Percentiles rank a stretch among this genome's conserved stretches.
Evolutionary conservation across 2,329 filamentous ascomycete genomes (phyloP).

Genomic region (Gnomoniopsis smithogilvyi): DNA sequence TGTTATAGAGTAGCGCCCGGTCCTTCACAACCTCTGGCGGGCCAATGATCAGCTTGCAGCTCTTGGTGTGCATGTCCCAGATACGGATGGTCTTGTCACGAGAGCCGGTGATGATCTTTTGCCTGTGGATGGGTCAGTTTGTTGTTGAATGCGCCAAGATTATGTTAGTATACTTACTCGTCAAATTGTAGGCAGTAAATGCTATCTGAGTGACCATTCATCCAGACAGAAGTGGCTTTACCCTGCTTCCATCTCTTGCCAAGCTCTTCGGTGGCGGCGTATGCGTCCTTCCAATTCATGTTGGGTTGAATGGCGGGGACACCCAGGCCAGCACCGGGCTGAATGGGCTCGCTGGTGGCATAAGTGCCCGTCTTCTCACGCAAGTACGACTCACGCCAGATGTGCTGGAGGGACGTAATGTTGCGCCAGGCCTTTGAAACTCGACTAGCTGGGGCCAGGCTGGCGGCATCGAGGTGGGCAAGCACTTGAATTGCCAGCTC

Average conservation of each 20-base stretch:
- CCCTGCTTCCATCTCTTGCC: constrained; percentile 77
- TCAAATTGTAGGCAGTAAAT: constrained; percentile 99
- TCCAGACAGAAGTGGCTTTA: constrained; percentile 77
- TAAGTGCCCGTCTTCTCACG: constrained; percentile 59
- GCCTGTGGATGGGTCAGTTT: constrained; percentile 40
- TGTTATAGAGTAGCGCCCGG: constrained; percentile 47
- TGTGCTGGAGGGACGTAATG: constrained; percentile 49
- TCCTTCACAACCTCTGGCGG: constrained; percentile 63
- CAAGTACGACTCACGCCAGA: constrained; percentile 63
- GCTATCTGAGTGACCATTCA: constrained; percentile 91
- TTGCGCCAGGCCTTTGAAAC: constrained; percentile 51
- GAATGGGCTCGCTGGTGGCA: constrained; percentile 52
- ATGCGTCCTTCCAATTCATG: constrained; percentile 85
- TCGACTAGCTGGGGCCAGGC: constrained; percentile 44
- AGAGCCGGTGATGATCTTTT: constrained; percentile 95
- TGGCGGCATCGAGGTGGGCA: constrained; percentile 50
- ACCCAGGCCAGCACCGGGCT: constrained; percentile 54
- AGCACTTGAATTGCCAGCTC: constrained; percentile 61
- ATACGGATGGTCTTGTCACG: constrained; percentile 93
- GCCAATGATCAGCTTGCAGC: constrained; percentile 83
- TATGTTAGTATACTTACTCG: constrained; percentile 59
- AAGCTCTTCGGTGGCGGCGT: constrained; percentile 71
- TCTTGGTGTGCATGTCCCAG: constrained; percentile 89
- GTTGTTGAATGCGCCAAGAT: neutral
- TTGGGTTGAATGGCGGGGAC: constrained; percentile 52